Evolutionary conservation across 2,329 filamentous ascomycete genomes (phyloP), one percentile per base, ranked within the genome.

Genomic region (Zelopaecilomyces penicillatus): DNA sequence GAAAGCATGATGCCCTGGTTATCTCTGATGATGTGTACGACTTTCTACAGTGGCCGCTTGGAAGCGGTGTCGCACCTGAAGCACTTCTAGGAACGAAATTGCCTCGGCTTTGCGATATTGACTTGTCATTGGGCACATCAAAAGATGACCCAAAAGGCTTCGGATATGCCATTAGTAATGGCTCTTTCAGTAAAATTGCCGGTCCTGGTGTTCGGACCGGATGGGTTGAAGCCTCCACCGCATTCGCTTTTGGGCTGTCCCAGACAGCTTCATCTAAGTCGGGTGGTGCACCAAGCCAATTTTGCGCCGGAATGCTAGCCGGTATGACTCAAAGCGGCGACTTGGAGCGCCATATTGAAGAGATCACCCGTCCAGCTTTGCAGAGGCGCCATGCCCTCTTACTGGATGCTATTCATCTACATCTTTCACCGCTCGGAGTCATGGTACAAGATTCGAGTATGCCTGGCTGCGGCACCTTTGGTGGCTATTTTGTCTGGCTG

Each of bases 11-110:
- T 61, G 87, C 87, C 5, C 74, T 97, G n/a, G 65, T 96, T 44
- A 74, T 96, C 29, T 79, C 79, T 40, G 91, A 97, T 65, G 93
- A 98, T 62, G 89, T 97, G 7, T 98, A 98, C 60, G 91, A 97
- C 62, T 85, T 91, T 52, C 72, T 97, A 5, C 85, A 90, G 60
- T 96, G 89, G 87, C 75, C 78, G 3, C 55, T 69, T 1, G 58
- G 66, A 37, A 41, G 57, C 57, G 31, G 62, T 64, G 33, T 69
- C 61, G 51, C 54, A 32, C 45, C 48, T 35, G 48, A 50, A 29
- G 42, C 45, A 28, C 43, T 48, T 2, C 49, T 44, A 44, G 28
- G 54, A 42, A 57, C 84, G 37, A 76, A 82, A 9, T 78, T 89
- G 6, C 87, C 88, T 3, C 79, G 88, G 1, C 69, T 95, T 1